These are phyloP conservation scores for Podosphaera aphanis DNA, from an alignment of 2,329 filamentous ascomycete species.

Conservation along the genomic window DNA sequence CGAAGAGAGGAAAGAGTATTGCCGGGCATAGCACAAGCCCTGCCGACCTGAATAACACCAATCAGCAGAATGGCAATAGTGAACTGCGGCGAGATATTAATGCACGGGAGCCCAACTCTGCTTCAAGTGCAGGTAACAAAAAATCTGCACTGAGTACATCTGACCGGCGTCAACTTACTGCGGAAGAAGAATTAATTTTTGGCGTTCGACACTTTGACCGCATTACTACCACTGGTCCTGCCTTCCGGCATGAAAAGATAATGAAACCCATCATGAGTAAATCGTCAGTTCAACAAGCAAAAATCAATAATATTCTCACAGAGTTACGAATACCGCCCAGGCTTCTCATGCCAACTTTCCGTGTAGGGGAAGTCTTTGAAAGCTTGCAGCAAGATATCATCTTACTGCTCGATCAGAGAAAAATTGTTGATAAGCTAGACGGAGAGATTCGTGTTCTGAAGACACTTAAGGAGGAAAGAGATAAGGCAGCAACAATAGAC, in stretches of 20 bases:
- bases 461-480: conserved; percentile 25
- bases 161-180: conserved; percentile 45
- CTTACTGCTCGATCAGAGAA: conserved; percentile 46
- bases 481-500: conserved; percentile 14
- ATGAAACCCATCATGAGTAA: conserved; percentile 60
- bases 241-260: conserved; percentile 69
- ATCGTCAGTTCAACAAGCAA: conserved; percentile 49
- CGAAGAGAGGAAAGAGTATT: conserved; percentile 54
- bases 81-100: conserved; percentile 18
- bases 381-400: conserved; percentile 43
- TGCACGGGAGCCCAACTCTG: conserved; percentile 14
- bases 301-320: conserved; percentile 47
- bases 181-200: conserved; percentile 55
- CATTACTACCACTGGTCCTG: conserved; percentile 52
- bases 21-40: conserved; percentile 31
- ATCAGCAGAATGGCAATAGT: conserved; percentile 14
- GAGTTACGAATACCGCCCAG: conserved; percentile 49
- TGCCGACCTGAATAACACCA: conserved; percentile 15
- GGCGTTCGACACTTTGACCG: conserved; percentile 73
- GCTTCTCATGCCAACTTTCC: conserved; percentile 51
- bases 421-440: conserved; percentile 53
- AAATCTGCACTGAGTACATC: conserved; percentile 17
- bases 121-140: conserved; percentile 16
- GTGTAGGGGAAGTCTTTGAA: conserved; percentile 50
- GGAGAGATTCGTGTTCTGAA: conserved; percentile 40